Evolutionary conservation across 805 yeast species (phyloP), one percentile per base, ranked within the genome.

Genomic region (Saccharomycopsis synnaedendra): DNA sequence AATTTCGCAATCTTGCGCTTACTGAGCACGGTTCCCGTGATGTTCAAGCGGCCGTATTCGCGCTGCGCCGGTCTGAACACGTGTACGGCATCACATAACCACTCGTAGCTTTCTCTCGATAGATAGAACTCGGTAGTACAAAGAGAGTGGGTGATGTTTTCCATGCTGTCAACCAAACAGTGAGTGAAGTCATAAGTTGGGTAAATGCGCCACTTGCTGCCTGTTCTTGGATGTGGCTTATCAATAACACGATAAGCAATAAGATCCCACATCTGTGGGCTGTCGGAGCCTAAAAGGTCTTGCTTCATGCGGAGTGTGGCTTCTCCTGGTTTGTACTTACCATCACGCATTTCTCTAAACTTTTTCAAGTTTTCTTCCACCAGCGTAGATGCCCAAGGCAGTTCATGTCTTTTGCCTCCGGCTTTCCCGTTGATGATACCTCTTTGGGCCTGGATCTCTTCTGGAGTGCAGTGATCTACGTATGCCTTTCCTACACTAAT

Each of bases 191-290:
- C 99, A 64, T 93, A 93, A 29, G 99, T 93, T 56, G 99, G 99
- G 61, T 93, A 93, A 53, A 93, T 90, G 67, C 84, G 86, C 99
- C 99, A 93, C 66, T 85, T 85, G 61, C 78, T 82, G 48, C 97
- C 99, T 8, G 98, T 93, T 68, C 97, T 82, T 67, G 90, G 95
- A 67, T 93, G 98, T 34, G 88, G 78, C 9, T 95, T 88, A 57
- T 90, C 75, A 58, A 93, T 72, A 3, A 93, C 96, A 64, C 99
- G 78, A 69, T 93, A 93, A 8, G 98, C 98, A 53, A 93, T 93
- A 55, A 93, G 74, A 67, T 93, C 99, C 99, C 99, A 93, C 98
- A 93, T 93, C 69, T 93, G 98, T 11, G 99, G 99, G 54, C 86
- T 85, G 54, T 96, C 95, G 11, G 93, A 84, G 5, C 65, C 62